Evolutionary conservation across 2,329 filamentous ascomycete species (phyloP), one percentile per base, ranked within the genome.

Genomic region (Zymoseptoria tritici): DNA sequence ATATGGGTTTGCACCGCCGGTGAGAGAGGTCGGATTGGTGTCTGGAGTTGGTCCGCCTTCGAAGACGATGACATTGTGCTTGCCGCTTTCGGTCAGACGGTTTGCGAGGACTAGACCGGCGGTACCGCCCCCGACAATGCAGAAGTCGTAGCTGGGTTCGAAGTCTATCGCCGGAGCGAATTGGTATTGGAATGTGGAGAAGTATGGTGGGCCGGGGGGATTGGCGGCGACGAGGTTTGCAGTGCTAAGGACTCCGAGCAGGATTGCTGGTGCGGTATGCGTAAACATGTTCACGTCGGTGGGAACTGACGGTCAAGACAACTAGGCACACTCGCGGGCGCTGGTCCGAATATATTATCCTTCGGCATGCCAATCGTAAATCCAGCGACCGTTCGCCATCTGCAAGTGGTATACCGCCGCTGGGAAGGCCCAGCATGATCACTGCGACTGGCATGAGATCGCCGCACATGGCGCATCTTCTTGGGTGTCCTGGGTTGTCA

Each of bases 81-180:
- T 56, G 9, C 62, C 62, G 20, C 60, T 62, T 52, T 66, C 64
- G 26, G 62, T 61, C 19, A 67, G 61, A 6, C 65, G 61, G 49
- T 65, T 61, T 22, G 59, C 64, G 24, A 67, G 62, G 9, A 61
- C 59, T 64, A 59, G 36, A 19, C 65, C 65, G 53, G 65, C 64
- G 20, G 65, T 67, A 16, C 64, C 65, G 46, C 62, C 60, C 31
- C 62, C 60, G 19, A 64, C 56, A 49, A 64, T 57, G 24, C 62
- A 64, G 31, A 64, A 64, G 26, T 64, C 62, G 58, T 64, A 64
- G 22, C 58, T 49, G 11, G 62, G 62, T 29, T 60, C 51, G 31
- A 57, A 57, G 5, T 53, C 46, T 11, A 49, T 52, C 29, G 24
- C 21, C 6, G 62, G 62, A 11, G 56, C 55, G 29, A 58, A 58